Evolutionary conservation across 164 flowering plant genomes (phyloP), one percentile per base, ranked within the genome.

Genomic region (Vitis labrusca): DNA sequence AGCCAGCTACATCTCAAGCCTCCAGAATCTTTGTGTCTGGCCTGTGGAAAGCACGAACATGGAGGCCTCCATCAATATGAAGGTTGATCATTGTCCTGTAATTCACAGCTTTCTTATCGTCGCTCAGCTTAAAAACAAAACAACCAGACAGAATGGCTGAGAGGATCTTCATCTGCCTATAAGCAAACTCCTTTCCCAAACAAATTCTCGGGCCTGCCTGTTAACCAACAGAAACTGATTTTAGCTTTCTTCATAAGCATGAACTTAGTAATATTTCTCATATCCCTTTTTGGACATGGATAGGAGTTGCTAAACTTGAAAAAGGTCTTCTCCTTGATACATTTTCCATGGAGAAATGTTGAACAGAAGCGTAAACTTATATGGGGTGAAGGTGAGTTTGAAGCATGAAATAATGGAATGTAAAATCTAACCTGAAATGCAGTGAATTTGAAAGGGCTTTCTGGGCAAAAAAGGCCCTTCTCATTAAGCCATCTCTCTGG

Each of bases 151-250:
- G 65, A 6, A 84, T 79, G 59, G 88, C 84, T 9, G 91, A 74
- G 54, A 88, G 77, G 23, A 91, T 88, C 80, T 89, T 91, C 93
- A 89, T 89, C 66, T 91, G 93, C 72, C 92, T 75, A 51, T 89
- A 91, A 8, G 91, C 91, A 71, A 91, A 91, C 48, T 89, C 93
- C 70, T 81, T 85, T 29, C 97, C 97, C 15, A 89, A 73, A 71
- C 92, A 91, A 59, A 91, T 88, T 32, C 92, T 73, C 1, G 92
- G 97, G 1, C 93, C 97, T 0, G 97, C 92, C 92, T 91, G 88
- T 67, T 8, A 30, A 65, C 44, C 68, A 68, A 10, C 50, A 63
- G 23, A 67, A 64, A 64, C 27, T 65, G 10, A 11, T 5, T 8
- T 65, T 29, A 37, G 65, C 19, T 63, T 61, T 14, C 16, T 72